These are phyloP conservation scores for Calonectria pseudoturangicola DNA, from an alignment of 2,329 filamentous ascomycete species.

Conservation along the genomic window DNA sequence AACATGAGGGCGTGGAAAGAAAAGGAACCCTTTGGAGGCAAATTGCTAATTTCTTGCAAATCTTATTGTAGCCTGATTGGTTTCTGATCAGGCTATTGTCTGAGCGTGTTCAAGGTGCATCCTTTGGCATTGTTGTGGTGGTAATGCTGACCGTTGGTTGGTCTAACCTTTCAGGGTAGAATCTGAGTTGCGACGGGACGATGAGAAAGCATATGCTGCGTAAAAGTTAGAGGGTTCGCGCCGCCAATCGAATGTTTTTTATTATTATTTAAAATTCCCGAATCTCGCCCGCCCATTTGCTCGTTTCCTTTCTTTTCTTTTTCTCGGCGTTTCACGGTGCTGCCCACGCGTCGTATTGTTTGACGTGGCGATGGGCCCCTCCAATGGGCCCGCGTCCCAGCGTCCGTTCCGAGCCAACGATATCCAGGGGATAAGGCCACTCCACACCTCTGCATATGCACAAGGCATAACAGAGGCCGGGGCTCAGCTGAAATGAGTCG, in stretches of 20 bases:
- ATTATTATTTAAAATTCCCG: slow-evolving; percentile 9
- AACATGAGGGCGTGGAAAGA: not conserved
- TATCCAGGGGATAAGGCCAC: slow-evolving; percentile 6
- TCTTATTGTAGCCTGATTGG: too few species aligned
- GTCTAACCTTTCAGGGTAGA: not conserved
- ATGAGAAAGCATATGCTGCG: not conserved
- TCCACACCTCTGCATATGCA: slow-evolving; percentile 22
- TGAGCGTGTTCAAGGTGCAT: not conserved
- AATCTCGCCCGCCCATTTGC: not conserved
- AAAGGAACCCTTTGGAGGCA: too few species aligned
- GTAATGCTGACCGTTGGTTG: not conserved
- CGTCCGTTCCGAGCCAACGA: slow-evolving; percentile 21
- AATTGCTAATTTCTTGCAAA: too few species aligned
- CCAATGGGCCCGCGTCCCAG: slow-evolving; percentile 17
- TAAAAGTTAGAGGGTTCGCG: not conserved
- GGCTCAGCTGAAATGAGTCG: slow-evolving; percentile 12
- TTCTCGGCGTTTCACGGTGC: slow-evolving; percentile 21
- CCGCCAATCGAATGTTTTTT: not conserved
- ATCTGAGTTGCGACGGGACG: not conserved
- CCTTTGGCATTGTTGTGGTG: not conserved
- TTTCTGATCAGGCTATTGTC: too few species aligned
- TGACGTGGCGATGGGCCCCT: slow-evolving; percentile 30
- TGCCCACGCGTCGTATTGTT: slow-evolving; percentile 18
- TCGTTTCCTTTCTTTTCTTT: slow-evolving; percentile 19
- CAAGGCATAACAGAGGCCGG: slow-evolving; percentile 23